Evolutionary conservation across 2,329 filamentous ascomycete genomes (phyloP).

Genomic region (Clonostachys rhizophaga): DNA sequence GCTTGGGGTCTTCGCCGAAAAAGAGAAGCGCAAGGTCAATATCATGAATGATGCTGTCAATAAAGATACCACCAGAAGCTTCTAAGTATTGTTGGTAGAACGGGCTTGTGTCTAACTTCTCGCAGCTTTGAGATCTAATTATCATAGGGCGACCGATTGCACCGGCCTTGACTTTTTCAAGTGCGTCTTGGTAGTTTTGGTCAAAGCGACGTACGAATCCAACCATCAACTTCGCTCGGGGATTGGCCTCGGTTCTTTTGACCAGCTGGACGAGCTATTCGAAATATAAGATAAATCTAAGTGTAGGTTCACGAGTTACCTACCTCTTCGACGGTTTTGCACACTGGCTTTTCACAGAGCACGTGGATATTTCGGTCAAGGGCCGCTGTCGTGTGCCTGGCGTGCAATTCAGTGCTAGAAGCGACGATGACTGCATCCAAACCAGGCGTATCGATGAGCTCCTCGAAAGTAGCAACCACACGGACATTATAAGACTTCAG

Average conservation of each 20-base stretch:
- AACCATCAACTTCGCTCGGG: conserved; percentile 58
- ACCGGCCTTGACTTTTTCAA: conserved; percentile 40
- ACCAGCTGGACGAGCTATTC: conserved; percentile 33
- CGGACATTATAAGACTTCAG: conserved; percentile 36
- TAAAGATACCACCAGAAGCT: conserved; percentile 63
- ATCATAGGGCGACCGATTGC: conserved; percentile 56
- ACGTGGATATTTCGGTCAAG: conserved; percentile 50
- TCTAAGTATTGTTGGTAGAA: conserved; percentile 66
- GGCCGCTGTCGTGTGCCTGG: conserved; percentile 49
- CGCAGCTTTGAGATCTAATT: conserved; percentile 63
- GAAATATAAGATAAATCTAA: conserved; percentile 29
- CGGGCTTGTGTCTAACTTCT: conserved; percentile 59
- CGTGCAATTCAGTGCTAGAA: conserved; percentile 46
- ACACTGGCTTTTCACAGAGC: conserved; percentile 55
- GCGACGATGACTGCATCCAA: conserved; percentile 33
- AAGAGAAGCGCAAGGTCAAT: conserved; percentile 37
- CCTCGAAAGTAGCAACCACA: conserved; percentile 36
- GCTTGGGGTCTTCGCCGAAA: conserved; percentile 19
- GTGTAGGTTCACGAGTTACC: conserved; percentile 20
- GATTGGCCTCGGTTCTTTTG: conserved; percentile 47
- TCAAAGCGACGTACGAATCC: conserved; percentile 47
- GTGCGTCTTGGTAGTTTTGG: conserved; percentile 58
- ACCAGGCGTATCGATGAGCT: conserved; percentile 37
- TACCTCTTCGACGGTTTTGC: conserved; percentile 54
- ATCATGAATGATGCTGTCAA: conserved; percentile 67